Conservation (phyloP, 164 flowering plant genomes). For the Stephania yunnanensis region DNA sequence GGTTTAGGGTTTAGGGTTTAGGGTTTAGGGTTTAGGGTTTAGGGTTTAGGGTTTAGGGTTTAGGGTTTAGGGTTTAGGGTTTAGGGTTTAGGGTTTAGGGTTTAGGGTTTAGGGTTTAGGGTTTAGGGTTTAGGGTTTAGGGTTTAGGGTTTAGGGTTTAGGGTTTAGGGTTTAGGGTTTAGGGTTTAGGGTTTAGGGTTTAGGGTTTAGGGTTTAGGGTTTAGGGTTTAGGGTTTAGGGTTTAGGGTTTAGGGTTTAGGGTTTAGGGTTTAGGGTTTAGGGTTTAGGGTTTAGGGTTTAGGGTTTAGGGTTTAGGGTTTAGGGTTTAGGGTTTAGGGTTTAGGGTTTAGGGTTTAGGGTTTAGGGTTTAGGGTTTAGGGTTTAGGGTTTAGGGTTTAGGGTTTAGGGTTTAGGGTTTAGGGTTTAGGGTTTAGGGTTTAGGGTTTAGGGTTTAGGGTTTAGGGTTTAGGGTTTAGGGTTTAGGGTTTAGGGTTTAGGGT, state of each 20-base stretch:
- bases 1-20: constrained; percentile 15
- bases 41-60: constrained; percentile 1
- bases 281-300: constrained; percentile 12
- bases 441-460: constrained; percentile 7
- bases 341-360: constrained; percentile 11
- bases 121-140: constrained; percentile 19
- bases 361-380: constrained; percentile 19
- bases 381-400: constrained; percentile 22
- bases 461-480: constrained; percentile 24
- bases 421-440: constrained; percentile 20
- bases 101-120: constrained; percentile 18
- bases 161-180: constrained; percentile 22
- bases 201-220: constrained; percentile 22
- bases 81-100: constrained; percentile 21
- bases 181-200: constrained; percentile 16
- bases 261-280: constrained; percentile 20
- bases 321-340: constrained; percentile 17
- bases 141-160: constrained; percentile 14
- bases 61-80: neutral
- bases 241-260: constrained; percentile 19
- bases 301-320: constrained; percentile 17
- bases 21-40: constrained; percentile 18
- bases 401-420: constrained; percentile 17
- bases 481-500: constrained; percentile 16
- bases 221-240: constrained; percentile 20